Base-by-base conservation (phyloP, 495 filamentous ascomycete genomes). In the Talaromyces wortmannii region DNA sequence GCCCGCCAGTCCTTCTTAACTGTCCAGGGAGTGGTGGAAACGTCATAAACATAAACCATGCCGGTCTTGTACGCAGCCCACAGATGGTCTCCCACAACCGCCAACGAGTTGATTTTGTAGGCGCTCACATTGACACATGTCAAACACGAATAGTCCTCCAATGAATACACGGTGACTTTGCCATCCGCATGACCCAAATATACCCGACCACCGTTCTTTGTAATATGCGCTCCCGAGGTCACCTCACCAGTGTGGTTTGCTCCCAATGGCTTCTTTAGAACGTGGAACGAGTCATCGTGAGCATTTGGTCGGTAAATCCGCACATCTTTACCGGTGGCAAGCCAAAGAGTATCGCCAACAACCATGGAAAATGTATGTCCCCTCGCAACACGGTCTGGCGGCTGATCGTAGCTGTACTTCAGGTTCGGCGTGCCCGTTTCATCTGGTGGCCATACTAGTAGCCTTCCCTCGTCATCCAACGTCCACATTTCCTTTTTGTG, bases 1-100 rank as follows among this genome's bases (percentile, higher is more conserved):
- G 91, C 92, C 57, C 83, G 82, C 92, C 92, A 98, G 60, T 96
- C 91, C 70, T 98, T 98, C 73, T 86, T 86, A 12, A 92, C 84
- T 6, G 74, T 80, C 94, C 94, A 98, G 0, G 95, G 94, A 33
- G 82, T 85, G 23, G 83, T 80, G 7, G 68, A 79, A 31, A 89
- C 87, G 63, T 97, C 92, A 64, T 96, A 98, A 11, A 97, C 88
- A 58, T 90, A 91, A 31, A 96, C 84, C 83, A 88, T 96, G n/a
- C 94, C 94, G 3, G 87, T 96, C 63, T 91, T 96, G 69, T 90
- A 97, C 6, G 84, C 95, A 33, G 91, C 90, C 94, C 94, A 98
- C 7, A 98, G 79, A 66, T 90, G 82, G 57, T 84, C 81, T 0
- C 91, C 92, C 7, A 91, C 88, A 7, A 91, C 89, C 15, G 82